Evolutionary conservation across 2,329 filamentous ascomycete species (phyloP).

Genomic region (Fusarium sp.): DNA sequence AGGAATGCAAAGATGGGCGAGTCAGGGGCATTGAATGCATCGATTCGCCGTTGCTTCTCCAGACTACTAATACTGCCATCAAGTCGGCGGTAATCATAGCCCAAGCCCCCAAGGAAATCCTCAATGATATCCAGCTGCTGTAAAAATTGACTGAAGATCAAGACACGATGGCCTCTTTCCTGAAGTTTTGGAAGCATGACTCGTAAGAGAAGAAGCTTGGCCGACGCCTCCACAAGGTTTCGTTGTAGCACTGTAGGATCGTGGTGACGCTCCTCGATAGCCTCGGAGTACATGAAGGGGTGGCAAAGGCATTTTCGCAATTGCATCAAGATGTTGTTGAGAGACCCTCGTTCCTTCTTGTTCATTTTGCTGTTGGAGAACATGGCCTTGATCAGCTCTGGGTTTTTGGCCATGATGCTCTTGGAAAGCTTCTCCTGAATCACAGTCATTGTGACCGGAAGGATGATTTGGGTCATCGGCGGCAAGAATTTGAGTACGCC

Average conservation of each 20-base stretch:
- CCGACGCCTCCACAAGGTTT: conserved; percentile 90
- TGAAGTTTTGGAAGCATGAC: conserved; percentile 88
- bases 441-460: conserved; percentile 94
- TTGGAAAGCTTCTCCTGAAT: conserved; percentile 95
- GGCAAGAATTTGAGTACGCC: conserved; percentile 92
- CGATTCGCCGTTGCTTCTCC: conserved; percentile 94
- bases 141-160: conserved; percentile 97
- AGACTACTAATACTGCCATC: conserved; percentile 85
- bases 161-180: conserved; percentile 86
- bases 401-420: conserved; percentile 91
- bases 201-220: conserved; percentile 86
- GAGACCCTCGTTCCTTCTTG: conserved; percentile 77
- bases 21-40: conserved; percentile 87
- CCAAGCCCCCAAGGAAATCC: conserved; percentile 85
- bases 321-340: conserved; percentile 97
- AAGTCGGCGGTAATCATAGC: conserved; percentile 79
- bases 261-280: conserved; percentile 84
- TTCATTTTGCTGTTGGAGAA: conserved; percentile 77
- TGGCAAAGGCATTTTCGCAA: conserved; percentile 94
- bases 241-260: conserved; percentile 73
- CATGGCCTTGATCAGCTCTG: conserved; percentile 87
- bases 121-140: conserved; percentile 89
- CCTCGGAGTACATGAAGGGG: conserved; percentile 91
- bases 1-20: conserved; percentile 91
- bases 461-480: conserved; percentile 92